Base-by-base conservation (phyloP, 2,329 filamentous ascomycete genomes). In the Purpureocillium takamizusanense region DNA sequence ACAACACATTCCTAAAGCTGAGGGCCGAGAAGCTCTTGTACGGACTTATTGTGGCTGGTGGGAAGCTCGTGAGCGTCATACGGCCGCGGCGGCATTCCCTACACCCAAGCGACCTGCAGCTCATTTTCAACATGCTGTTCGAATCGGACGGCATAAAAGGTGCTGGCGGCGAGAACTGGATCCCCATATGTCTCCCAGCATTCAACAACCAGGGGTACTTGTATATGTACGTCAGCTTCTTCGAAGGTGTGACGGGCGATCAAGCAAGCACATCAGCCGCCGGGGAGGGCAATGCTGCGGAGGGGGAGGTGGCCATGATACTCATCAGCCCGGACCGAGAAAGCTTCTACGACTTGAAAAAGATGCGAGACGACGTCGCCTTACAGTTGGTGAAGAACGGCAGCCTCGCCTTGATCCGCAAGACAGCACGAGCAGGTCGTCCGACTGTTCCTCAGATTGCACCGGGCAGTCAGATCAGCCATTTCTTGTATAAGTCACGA, bases 51-150 rank as follows among this genome's bases (percentile, higher is more conserved):
- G 90, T 95, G 13, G 92, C 92, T 4, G 88, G 89, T 11, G 90
- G 89, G 5, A 83, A 84, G 52, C 80, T 98, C 6, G 92, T 98
- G 47, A 95, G 89, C 55, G 94, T 98, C 29, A 84, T 97, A 41
- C 75, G 92, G 29, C 94, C 94, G 6, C 89, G 94, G 50, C 86
- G 92, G 41, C 92, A 98, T 60, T 95, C 89, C 1, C 71, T 98
- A 3, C 94, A 98, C 51, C 92, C 94, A 0, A 90, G 89, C 46
- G 92, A 98, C 56, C 71, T 98, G 17, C 90, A 95, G 54, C 75
- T 98, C 33, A 89, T 98, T 43, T 98, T 98, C 71, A 97, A 97
- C 56, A 98, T 98, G 94, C 78, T 98, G 2, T 98, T 98, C 52
- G 89, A 94, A 63, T 92, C 90, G 2, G 86, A 87, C 35, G 84